These are phyloP conservation scores for Pestalotiopsis sp. DNA, from an alignment of 2,329 filamentous ascomycete species.

Conservation along the genomic window DNA sequence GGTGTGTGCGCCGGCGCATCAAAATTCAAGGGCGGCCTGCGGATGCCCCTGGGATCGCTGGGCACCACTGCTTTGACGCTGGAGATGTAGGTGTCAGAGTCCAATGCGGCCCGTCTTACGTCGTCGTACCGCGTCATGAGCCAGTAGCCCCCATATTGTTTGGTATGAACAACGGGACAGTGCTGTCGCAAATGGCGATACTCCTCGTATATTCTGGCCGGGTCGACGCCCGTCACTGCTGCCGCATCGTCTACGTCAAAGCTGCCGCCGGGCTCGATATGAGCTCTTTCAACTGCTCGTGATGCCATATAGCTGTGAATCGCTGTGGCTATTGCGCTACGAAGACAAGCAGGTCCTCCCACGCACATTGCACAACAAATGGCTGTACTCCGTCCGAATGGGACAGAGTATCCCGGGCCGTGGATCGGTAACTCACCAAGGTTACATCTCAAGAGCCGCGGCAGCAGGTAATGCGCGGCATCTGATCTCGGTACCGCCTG, in stretches of 20 bases:
- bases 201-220: slow-evolving; percentile 19
- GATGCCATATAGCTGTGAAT: not conserved
- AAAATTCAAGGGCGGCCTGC: slow-evolving; percentile 24
- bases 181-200: slow-evolving; percentile 20
- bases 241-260: slow-evolving; percentile 20
- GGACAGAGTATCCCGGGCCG: not conserved
- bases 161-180: slow-evolving; percentile 22
- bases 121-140: slow-evolving; percentile 24
- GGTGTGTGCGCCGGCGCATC: slow-evolving; percentile 24
- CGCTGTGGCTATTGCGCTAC: not conserved
- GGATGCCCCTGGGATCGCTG: slow-evolving; percentile 19
- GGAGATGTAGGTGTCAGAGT: slow-evolving; percentile 20
- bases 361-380: not conserved
- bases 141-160: slow-evolving; percentile 23
- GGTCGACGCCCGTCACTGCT: slow-evolving; percentile 21
- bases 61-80: slow-evolving; percentile 20
- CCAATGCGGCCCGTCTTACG: slow-evolving; percentile 20
- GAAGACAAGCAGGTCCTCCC: not conserved
- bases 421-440: not conserved
- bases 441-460: not conserved
- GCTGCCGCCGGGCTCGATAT: not conserved
- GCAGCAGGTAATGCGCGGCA: not conserved
- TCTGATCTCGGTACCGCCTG: not conserved
- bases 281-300: not conserved
- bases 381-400: not conserved